Evolutionary conservation across 306 rosid genomes (phyloP).

Genomic region (Coriaria nepalensis): DNA sequence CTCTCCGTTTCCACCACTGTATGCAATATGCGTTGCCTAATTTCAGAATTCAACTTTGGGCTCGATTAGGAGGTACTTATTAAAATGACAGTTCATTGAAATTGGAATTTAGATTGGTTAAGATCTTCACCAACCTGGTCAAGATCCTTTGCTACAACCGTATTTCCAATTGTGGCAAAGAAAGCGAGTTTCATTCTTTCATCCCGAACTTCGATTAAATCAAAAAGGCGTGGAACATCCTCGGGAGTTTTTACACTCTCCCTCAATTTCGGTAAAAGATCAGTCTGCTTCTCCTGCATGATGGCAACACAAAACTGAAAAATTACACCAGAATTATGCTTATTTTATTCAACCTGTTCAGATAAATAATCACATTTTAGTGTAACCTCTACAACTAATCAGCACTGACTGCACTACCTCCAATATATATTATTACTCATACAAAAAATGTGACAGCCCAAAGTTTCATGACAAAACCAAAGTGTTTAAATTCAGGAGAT

Average conservation of each 20-base stretch:
- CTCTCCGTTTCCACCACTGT: constrained; percentile 37
- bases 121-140: constrained; percentile 53
- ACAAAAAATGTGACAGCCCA: too few relatives aligned
- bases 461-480: too few relatives aligned
- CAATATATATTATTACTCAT: too few relatives aligned
- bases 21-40: constrained; percentile 80
- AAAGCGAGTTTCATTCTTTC: constrained; percentile 91
- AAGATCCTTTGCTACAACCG: constrained; percentile 76
- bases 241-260: constrained; percentile 57
- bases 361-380: too few relatives aligned
- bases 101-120: background rate
- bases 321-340: constrained; percentile 1
- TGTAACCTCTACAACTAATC: too few relatives aligned
- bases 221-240: constrained; percentile 86
- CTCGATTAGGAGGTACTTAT: background rate
- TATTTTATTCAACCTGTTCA: background rate
- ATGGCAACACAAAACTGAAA: constrained; percentile 9
- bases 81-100: background rate
- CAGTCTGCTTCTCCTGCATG: constrained; percentile 76
- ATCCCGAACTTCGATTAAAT: constrained; percentile 65
- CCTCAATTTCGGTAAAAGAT: constrained; percentile 48
- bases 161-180: constrained; percentile 59
- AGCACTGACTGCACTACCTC: too few relatives aligned
- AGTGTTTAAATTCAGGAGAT: too few relatives aligned
- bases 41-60: constrained; percentile 13